Percentiles rank a stretch among this genome's conserved stretches.
Conservation (phyloP, 2,329 filamentous ascomycete genomes). For the Aspergillus unguis region DNA sequence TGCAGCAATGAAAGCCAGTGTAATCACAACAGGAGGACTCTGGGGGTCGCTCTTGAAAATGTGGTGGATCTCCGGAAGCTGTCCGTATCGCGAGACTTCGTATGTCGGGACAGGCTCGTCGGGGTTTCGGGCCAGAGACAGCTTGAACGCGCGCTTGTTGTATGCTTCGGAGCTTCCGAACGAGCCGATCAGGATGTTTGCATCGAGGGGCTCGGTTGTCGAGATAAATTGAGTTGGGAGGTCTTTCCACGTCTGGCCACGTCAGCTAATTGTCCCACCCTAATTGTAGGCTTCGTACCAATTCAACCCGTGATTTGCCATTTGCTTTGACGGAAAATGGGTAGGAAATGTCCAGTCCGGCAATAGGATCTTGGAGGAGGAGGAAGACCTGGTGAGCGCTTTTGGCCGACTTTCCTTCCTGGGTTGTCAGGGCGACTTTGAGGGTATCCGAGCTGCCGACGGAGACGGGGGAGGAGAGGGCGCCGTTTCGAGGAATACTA, state of each 20-base stretch:
- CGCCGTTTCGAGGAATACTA: slow-evolving; percentile 59
- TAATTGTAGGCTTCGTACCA: slow-evolving; percentile 57
- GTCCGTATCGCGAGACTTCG: slow-evolving; percentile 77
- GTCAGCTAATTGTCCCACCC: slow-evolving; percentile 15
- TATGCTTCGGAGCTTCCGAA: slow-evolving; percentile 72
- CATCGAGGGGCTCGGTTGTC: slow-evolving; percentile 65
- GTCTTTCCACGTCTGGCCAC: slow-evolving; percentile 74
- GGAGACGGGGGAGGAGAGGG: slow-evolving; percentile 61
- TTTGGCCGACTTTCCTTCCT: slow-evolving; percentile 73
- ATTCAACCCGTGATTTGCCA: slow-evolving; percentile 78
- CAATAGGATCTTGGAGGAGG: slow-evolving; percentile 68
- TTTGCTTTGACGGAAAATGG: slow-evolving; percentile 79
- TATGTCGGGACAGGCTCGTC: slow-evolving; percentile 58
- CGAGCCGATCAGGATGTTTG: slow-evolving; percentile 79
- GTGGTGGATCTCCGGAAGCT: slow-evolving; percentile 82
- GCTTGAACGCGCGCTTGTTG: slow-evolving; percentile 67
- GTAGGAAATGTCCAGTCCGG: slow-evolving; percentile 82
- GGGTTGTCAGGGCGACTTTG: slow-evolving; percentile 77
- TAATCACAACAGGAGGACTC: slow-evolving; percentile 77
- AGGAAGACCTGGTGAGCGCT: slow-evolving; percentile 94
- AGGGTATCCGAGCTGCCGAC: slow-evolving; percentile 69
- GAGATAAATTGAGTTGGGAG: slow-evolving; percentile 78
- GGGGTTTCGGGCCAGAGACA: slow-evolving; percentile 64
- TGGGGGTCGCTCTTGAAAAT: slow-evolving; percentile 77
- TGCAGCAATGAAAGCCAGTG: slow-evolving; percentile 69